These are phyloP conservation scores for Trypanosoma conorhini DNA, from an alignment of 208 protist species.

Conservation along the genomic window DNA sequence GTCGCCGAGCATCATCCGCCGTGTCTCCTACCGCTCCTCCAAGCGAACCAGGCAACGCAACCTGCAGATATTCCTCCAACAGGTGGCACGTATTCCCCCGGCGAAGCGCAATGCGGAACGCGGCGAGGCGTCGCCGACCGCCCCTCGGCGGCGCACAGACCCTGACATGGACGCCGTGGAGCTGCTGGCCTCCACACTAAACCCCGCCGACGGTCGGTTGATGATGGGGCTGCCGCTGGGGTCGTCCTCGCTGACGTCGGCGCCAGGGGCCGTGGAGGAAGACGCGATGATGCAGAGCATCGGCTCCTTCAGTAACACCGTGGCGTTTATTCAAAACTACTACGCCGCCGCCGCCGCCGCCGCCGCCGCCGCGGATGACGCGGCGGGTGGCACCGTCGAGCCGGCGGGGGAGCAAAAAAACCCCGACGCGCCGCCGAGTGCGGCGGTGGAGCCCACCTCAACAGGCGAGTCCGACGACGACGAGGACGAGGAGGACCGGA, in stretches of 20 bases:
- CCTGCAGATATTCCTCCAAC: conserved; percentile 41
- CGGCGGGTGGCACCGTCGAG: not conserved
- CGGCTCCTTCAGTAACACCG: conserved; percentile 4
- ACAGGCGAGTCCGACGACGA: conserved; percentile 26
- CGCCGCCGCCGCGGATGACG: not conserved
- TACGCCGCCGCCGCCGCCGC: conserved; percentile 3
- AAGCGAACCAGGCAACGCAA: conserved; percentile 56
- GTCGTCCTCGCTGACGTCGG: conserved; percentile 14
- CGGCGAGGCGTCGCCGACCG: not conserved
- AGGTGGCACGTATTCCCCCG: not conserved
- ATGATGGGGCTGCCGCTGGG: conserved; percentile 42
- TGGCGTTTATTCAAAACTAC: conserved; percentile 9
- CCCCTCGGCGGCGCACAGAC: not conserved
- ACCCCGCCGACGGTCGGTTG: conserved; percentile 62
- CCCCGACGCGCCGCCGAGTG: not conserved
- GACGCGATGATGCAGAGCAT: not conserved
- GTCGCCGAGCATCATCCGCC: conserved; percentile 75
- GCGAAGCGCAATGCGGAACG: not conserved
- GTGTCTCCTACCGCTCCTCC: conserved; percentile 76
- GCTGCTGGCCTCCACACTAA: conserved; percentile 41
- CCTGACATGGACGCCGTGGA: conserved; percentile 20
- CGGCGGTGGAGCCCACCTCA: conserved; percentile 6
- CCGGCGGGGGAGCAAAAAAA: conserved; percentile 3
- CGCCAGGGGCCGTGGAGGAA: not conserved
- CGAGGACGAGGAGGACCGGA: conserved; percentile 73